Base-by-base conservation (phyloP, 495 filamentous ascomycete genomes). In the Tuber melanosporum region DNA sequence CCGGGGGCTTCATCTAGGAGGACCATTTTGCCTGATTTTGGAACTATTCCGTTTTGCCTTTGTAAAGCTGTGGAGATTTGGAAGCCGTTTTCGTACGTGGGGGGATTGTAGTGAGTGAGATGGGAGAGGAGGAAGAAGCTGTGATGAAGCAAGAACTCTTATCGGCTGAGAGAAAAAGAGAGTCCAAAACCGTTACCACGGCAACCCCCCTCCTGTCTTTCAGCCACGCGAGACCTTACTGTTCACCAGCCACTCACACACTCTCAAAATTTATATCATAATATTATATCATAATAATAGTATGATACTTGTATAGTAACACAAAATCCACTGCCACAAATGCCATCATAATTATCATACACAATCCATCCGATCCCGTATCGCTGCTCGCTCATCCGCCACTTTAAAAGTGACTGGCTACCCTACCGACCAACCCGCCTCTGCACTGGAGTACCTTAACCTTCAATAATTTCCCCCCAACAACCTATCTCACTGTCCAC, bases 1-100 rank as follows among this genome's bases (percentile, higher is more conserved):
- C 91, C 92, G 77, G 95, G 95, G 84, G 93, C 92, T 86, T 98
- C 95, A 87, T 98, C 95, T 86, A 99, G 93, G 83, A 99, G 88
- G 36, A 81, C 79, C 95, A 98, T 98, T 78, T 83, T 92, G 88
- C 70, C 39, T 71, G 36, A 69, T 32, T 47, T 71, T 10, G 42
- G 70, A 26, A 17, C 66, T 69, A 32, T 42, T 26, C 44, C 43
- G 75, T 47, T 75, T 44, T 71, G 42, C 46, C 9, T 41, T 41
- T 15, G n/a, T 45, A 49, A 57, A n/a, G 39, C 3, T 74, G 76
- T 73, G 36, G 43, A n/a, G 15, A 2, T 74, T 74, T 78, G 73
- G 76, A 73, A 32, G 41, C 2, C 9, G 10, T n/a, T 45, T 69
- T 57, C 44, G 70, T 45, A 5, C 44, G 41, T 43, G 0, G 36